Base-by-base conservation (phyloP, 176 grass and related monocot species). In the Calamus simplicifolius region DNA sequence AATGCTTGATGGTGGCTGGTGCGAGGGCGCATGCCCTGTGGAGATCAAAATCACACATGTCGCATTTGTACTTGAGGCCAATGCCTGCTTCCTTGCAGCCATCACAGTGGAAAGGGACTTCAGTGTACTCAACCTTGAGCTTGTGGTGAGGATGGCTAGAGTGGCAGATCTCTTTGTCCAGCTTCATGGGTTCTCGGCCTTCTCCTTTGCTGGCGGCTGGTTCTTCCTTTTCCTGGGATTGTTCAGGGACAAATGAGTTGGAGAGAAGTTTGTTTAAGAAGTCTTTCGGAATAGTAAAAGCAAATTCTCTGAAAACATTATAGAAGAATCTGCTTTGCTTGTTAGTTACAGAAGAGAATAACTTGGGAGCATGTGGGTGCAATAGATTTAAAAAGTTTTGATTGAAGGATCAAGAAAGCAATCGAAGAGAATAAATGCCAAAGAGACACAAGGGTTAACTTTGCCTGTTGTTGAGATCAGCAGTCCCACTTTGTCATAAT, bases 121-220 rank as follows among this genome's bases (percentile, higher is more conserved):
- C 74, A 17, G 64, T 69, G 65, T 77, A 77, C 26, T 77, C 74
- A 27, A 69, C 19, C 64, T 54, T 77, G 66, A 77, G 64, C 74
- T 62, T 77, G 74, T 77, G 74, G 18, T 77, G 51, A 3, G 74
- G 64, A 15, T 77, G 74, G 63, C 56, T 69, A 14, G 74, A 48
- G 48, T 77, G 74, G 53, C 50, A 3, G 13, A 69, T 50, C 64
- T 77, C 64, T 64, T 77, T 75, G 62, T 75, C 74, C 61, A 77
- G 29, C 74, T 77, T 77, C 74, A 77, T 77, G 43, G 3, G n/a
- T 43, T 56, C 29, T 56, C 12, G 27, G 25, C 50, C 63, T 64
- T 54, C 16, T 16, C 16, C 38, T 55, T 62, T 25, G 16, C 6
- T 62, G 35, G 25, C 49, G 35, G 25, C 49, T 56, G 27, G 50